These are phyloP conservation scores for Rhizopus delemar DNA, from an alignment of 371 early-diverging fungal species.

Conservation along the genomic window DNA sequence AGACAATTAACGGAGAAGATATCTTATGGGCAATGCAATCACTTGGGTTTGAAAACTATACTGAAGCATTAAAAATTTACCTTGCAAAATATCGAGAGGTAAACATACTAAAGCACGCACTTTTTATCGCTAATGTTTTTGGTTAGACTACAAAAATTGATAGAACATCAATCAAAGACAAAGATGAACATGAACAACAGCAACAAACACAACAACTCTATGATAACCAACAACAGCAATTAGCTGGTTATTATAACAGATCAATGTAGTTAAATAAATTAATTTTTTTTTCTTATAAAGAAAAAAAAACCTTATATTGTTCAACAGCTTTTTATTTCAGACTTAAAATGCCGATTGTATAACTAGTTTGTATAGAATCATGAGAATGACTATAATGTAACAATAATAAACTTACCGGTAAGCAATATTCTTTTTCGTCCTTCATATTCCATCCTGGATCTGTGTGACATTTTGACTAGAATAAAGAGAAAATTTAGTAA, in stretches of 20 bases:
- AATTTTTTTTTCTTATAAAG: neutral
- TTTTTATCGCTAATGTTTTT: neutral
- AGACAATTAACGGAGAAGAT: slow-evolving; percentile 99
- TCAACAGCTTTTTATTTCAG: slow-evolving; percentile 21
- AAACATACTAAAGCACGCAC: slow-evolving; percentile 14
- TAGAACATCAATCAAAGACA: slow-evolving; percentile 48
- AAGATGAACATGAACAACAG: slow-evolving; percentile 54
- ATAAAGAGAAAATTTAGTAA: neutral
- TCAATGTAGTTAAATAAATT: slow-evolving; percentile 14
- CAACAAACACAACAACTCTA: slow-evolving; percentile 8
- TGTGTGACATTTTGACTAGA: neutral
- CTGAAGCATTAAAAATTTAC: slow-evolving; percentile 92
- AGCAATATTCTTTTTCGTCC: slow-evolving; percentile 20
- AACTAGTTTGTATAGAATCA: slow-evolving; percentile 4
- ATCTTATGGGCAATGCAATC: slow-evolving; percentile 99
- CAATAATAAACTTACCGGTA: slow-evolving; percentile 21
- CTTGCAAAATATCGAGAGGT: slow-evolving; percentile 90
- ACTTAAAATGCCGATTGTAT: slow-evolving; percentile 21
- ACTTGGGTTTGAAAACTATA: slow-evolving; percentile 98
- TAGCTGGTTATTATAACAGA: slow-evolving; percentile 24
- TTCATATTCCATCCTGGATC: slow-evolving; percentile 3
- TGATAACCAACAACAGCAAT: slow-evolving; percentile 9
- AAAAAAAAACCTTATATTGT: neutral
- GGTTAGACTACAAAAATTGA: slow-evolving; percentile 60
- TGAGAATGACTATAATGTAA: neutral